Conservation (phyloP, 306 rosid genomes). For the Cucumis cinereus region DNA sequence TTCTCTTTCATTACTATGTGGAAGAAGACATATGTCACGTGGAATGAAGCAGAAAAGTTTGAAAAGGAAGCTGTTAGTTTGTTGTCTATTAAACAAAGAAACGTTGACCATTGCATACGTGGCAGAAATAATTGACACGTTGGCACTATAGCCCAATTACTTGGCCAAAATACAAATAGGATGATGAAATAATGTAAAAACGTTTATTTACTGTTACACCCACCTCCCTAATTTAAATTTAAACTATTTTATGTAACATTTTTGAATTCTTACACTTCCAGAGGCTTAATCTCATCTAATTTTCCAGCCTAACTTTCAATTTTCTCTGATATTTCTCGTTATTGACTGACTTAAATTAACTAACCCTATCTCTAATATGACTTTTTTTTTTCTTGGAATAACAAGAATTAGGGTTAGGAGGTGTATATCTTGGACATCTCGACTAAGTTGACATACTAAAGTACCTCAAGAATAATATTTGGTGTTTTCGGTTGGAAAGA, state of each 20-base stretch:
- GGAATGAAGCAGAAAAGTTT: not conserved
- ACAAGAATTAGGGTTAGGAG: too few relatives aligned
- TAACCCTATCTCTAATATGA: not conserved
- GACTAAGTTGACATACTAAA: too few relatives aligned
- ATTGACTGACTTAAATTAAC: not conserved
- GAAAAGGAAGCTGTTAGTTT: not conserved
- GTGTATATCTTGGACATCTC: too few relatives aligned
- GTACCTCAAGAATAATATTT: too few relatives aligned
- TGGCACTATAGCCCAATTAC: not conserved
- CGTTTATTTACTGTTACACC: not conserved
- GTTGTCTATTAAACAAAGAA: not conserved
- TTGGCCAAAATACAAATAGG: not conserved
- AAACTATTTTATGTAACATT: not conserved
- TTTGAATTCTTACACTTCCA: not conserved
- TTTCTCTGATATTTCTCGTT: not conserved
- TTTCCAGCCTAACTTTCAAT: slow-evolving; percentile 1
- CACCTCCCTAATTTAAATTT: not conserved
- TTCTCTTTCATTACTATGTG: not conserved
- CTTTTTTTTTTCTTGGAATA: too few relatives aligned
- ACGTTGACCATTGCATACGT: not conserved
- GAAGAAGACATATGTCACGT: not conserved
- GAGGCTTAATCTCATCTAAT: not conserved
- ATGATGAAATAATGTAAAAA: not conserved
- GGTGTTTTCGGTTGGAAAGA: too few relatives aligned
- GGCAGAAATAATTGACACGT: not conserved